These are phyloP conservation scores for Nyctanthes arbortristis DNA, from an alignment of 257 asterid genomes.

Conservation along the genomic window DNA sequence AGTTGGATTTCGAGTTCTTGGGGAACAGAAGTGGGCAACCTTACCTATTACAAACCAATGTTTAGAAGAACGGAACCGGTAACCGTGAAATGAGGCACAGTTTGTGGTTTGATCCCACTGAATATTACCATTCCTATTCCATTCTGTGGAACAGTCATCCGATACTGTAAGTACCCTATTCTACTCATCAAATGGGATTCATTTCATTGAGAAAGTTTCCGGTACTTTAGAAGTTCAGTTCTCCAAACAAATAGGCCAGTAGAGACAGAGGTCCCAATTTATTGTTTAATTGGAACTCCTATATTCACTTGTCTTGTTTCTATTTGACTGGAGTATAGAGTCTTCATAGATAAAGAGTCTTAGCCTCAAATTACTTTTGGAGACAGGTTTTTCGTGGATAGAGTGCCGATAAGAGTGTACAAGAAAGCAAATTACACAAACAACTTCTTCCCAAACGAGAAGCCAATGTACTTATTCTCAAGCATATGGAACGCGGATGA, in stretches of 20 bases:
- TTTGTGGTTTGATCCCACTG: conserved; percentile 90
- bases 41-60: conserved; percentile 77
- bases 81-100: conserved; percentile 85
- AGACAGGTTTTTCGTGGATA: conserved; percentile 76
- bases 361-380: not conserved
- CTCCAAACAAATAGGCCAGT: too few relatives aligned
- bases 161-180: conserved; percentile 52
- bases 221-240: too few relatives aligned
- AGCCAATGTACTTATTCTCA: conserved; percentile 91
- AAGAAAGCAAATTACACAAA: conserved; percentile 88
- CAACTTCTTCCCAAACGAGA: conserved; percentile 77
- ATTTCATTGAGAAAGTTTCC: too few relatives aligned
- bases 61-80: conserved; percentile 94
- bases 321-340: not conserved
- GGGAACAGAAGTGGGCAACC: conserved; percentile 94
- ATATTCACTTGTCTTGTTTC: not conserved
- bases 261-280: too few relatives aligned
- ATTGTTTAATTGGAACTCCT: too few relatives aligned
- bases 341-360: not conserved
- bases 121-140: conserved; percentile 76
- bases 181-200: too few relatives aligned
- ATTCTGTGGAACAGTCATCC: conserved; percentile 83
- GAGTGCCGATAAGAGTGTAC: conserved; percentile 75
- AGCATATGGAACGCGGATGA: conserved; percentile 99
- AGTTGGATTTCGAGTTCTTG: conserved; percentile 90